These are phyloP conservation scores for Fusarium paranaense DNA, from an alignment of 2,329 filamentous ascomycete genomes.

Conservation along the genomic window DNA sequence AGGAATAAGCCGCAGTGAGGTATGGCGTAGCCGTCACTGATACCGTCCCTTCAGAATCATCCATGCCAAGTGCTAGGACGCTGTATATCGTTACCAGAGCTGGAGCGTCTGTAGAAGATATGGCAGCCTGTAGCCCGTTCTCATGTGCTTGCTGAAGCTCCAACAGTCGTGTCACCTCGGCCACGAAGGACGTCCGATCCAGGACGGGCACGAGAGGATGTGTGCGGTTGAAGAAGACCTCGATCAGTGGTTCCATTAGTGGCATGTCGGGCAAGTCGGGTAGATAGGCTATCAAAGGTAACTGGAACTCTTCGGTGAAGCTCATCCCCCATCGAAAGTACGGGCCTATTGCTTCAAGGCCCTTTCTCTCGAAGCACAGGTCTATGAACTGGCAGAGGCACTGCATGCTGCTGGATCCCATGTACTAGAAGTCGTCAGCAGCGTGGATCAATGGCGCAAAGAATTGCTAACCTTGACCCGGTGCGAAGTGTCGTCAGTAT, in stretches of 20 bases:
- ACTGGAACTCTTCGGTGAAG: slow-evolving; percentile 32
- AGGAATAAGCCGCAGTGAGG: slow-evolving; percentile 30
- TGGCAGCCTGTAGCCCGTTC: slow-evolving; percentile 19
- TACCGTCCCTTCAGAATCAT: slow-evolving; percentile 24
- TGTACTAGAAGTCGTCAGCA: slow-evolving; percentile 16
- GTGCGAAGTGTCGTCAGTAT: slow-evolving; percentile 38
- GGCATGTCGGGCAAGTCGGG: slow-evolving; percentile 30
- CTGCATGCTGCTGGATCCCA: slow-evolving; percentile 38
- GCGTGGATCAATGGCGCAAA: not conserved
- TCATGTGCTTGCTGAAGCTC: slow-evolving; percentile 28
- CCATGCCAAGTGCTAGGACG: slow-evolving; percentile 31
- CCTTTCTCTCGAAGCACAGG: slow-evolving; percentile 31
- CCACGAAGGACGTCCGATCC: slow-evolving; percentile 28
- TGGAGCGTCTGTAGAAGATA: slow-evolving; percentile 24
- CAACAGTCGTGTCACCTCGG: slow-evolving; percentile 27
- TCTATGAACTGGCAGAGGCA: slow-evolving; percentile 35
- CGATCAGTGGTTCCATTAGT: slow-evolving; percentile 33
- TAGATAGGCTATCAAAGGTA: slow-evolving; percentile 24
- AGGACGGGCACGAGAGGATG: slow-evolving; percentile 33
- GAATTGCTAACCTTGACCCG: slow-evolving; percentile 32
- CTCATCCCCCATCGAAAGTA: slow-evolving; percentile 39
- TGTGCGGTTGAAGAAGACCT: slow-evolving; percentile 36
- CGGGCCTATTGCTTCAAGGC: slow-evolving; percentile 28
- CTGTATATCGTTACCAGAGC: slow-evolving; percentile 27
- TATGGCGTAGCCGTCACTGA: slow-evolving; percentile 22